Percentiles rank a stretch among this genome's conserved stretches.
Evolutionary conservation across 2,329 filamentous ascomycete genomes (phyloP).

Genomic region (Lasiodiplodia sp.): DNA sequence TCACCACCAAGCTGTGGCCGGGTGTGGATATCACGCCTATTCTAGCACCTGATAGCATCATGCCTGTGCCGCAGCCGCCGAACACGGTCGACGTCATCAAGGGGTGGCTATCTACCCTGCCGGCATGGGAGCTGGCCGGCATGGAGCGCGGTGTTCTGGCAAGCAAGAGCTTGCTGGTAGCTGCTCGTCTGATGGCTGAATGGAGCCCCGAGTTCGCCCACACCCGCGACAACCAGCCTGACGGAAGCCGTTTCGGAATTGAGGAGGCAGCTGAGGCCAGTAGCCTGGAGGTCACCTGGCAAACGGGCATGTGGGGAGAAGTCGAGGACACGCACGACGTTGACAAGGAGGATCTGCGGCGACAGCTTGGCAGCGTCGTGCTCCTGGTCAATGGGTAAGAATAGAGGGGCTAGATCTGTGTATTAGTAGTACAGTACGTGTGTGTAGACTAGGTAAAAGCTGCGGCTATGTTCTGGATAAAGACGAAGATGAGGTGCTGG

Average conservation of each 20-base stretch:
- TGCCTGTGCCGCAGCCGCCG: conserved; percentile 76
- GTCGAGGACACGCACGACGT: conserved; percentile 99
- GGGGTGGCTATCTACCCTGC: conserved; percentile 77
- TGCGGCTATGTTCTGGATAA: neutral
- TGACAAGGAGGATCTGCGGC: conserved; percentile 83
- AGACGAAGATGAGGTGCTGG: neutral
- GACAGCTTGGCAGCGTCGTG: conserved; percentile 88
- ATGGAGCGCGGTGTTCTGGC: conserved; percentile 84
- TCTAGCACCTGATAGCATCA: conserved; percentile 78
- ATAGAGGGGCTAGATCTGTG: neutral
- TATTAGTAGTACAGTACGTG: neutral
- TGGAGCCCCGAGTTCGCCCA: conserved; percentile 79
- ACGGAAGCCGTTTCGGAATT: conserved; percentile 69
- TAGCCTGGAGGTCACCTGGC: conserved; percentile 87
- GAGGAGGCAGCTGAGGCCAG: conserved; percentile 81
- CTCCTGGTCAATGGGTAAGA: conserved; percentile 68
- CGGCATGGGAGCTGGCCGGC: conserved; percentile 82
- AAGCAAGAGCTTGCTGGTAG: conserved; percentile 84
- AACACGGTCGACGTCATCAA: conserved; percentile 78
- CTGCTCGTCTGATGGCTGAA: conserved; percentile 78
- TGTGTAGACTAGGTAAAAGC: neutral
- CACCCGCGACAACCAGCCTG: conserved; percentile 51
- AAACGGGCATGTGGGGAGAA: conserved; percentile 91
- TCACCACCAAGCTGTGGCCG: conserved; percentile 81
- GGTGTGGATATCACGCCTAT: conserved; percentile 80